Conservation (phyloP, 768 basidiomycete genomes). For the Mycena pura region DNA sequence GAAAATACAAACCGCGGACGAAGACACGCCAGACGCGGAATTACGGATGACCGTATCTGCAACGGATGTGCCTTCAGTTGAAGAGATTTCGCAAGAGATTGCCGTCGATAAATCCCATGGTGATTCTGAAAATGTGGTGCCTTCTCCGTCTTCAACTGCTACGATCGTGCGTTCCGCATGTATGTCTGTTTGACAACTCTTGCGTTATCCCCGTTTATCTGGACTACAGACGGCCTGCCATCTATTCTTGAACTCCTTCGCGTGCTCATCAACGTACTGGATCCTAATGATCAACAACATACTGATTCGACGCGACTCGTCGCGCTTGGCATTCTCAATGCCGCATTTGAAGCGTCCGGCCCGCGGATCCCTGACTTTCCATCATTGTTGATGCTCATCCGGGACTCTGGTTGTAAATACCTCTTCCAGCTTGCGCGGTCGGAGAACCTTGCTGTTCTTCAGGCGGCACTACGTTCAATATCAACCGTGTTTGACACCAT, state of each 20-base stretch:
- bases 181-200: constrained; percentile 34
- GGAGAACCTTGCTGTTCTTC: constrained; percentile 81
- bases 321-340: constrained; percentile 86
- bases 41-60: constrained; percentile 64
- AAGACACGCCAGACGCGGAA: constrained; percentile 61
- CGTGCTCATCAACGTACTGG: constrained; percentile 93
- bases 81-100: constrained; percentile 29
- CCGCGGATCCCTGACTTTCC: constrained; percentile 76
- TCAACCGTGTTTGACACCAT: constrained; percentile 89
- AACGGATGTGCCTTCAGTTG: constrained; percentile 35
- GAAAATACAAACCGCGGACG: constrained; percentile 58
- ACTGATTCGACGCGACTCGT: constrained; percentile 94
- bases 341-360: constrained; percentile 87
- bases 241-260: constrained; percentile 92
- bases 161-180: constrained; percentile 47
- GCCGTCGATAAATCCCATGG: constrained; percentile 21
- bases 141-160: constrained; percentile 33
- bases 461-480: constrained; percentile 82
- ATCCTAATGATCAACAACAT: constrained; percentile 93
- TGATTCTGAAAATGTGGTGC: constrained; percentile 24
- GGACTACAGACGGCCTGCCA: constrained; percentile 77
- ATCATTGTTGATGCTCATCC: constrained; percentile 75
- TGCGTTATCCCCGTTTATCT: constrained; percentile 10
- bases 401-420: constrained; percentile 94
- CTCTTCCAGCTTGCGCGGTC: constrained; percentile 96